phyloP scores from a whole-genome alignment of 352 stramenopile genomes.

The Pythium chondricola region DNA sequence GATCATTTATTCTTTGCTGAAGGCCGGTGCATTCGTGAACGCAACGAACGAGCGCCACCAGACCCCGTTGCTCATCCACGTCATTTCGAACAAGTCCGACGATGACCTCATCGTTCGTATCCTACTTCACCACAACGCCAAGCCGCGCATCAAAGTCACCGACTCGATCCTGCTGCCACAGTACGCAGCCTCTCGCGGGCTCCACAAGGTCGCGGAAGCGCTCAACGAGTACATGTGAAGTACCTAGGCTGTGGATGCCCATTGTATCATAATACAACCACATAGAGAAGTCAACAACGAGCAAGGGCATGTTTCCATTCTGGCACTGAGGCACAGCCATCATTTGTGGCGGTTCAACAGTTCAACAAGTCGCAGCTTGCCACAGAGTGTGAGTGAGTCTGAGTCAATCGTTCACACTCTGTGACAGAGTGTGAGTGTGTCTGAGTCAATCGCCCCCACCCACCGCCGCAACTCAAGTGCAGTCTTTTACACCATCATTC shows the following conservation, averaged over 20 bases:
- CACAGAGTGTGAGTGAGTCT: too few species aligned
- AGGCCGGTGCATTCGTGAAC: constrained; percentile 43
- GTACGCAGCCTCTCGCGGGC: constrained; percentile 29
- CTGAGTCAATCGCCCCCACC: too few species aligned
- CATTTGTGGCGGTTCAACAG: too few species aligned
- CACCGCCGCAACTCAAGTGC: too few species aligned
- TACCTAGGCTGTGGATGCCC: background rate
- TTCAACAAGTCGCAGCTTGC: too few species aligned
- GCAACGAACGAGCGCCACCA: constrained; percentile 42
- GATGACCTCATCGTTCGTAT: constrained; percentile 39
- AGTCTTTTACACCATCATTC: too few species aligned
- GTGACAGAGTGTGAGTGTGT: too few species aligned
- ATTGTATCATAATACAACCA: background rate
- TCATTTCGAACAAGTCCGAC: constrained; percentile 47
- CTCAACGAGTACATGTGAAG: constrained; percentile 48
- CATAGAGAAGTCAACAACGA: too few species aligned
- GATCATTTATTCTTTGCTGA: constrained; percentile 42
- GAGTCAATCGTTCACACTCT: too few species aligned
- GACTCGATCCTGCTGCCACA: constrained; percentile 39
- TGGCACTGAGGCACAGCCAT: too few species aligned
- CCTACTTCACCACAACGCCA: constrained; percentile 45
- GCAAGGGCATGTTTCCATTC: too few species aligned
- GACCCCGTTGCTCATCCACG: constrained; percentile 45
- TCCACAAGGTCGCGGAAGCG: constrained; percentile 38
- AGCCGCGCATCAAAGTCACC: constrained; percentile 38